Base-by-base conservation (phyloP, 805 yeast species). In the Gaillardinia entomophila region DNA sequence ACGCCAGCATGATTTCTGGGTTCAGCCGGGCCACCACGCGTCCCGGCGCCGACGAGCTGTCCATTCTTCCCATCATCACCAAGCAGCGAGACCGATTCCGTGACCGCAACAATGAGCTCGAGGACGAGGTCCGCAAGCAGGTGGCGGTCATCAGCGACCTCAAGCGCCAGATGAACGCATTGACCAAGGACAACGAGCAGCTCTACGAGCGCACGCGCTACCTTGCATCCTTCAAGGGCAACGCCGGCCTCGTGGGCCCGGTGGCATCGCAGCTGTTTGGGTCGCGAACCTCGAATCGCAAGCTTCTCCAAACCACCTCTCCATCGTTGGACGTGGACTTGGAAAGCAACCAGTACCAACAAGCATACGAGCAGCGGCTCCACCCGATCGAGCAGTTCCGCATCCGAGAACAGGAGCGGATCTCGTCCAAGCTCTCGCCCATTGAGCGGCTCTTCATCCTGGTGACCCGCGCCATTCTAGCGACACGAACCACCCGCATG, bases 51-150 rank as follows among this genome's bases (percentile, higher is more conserved):
- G 57, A 51, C 26, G 75, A 73, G 32, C 49, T 66, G 10, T 71
- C 78, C 3, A 75, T 89, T 18, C 57, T 90, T 31, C 94, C 95
- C 1, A 87, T 90, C 33, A 77, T 92, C 18, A 88, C 96, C 11
- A 89, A 90, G 51, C 98, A 90, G 62, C 77, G 98, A 54, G 98
- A 90, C 56, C 68, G 98, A 41, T 88, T 89, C 66, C 78, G 94
- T 47, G 72, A 75, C n/a, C 72, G 87, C 34, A 86, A 82, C 48
- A 75, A 73, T 36, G 96, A 86, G 51, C 68, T 92, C 34, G 97
- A 90, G 54, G 82, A 82, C 35, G 95, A 87, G 46, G 48, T 80
- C 24, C 78, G 83, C 53, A 75, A 73, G 42, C 77, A 73, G 40
- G 66, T 66, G 32, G 53, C 60, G 14, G 66, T 68, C 25, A 67